A percentile compares a stretch with the other conserved stretches of the same genome.
These are phyloP conservation scores for Lactarius psammicola DNA, from an alignment of 768 basidiomycete species.

Conservation along the genomic window DNA sequence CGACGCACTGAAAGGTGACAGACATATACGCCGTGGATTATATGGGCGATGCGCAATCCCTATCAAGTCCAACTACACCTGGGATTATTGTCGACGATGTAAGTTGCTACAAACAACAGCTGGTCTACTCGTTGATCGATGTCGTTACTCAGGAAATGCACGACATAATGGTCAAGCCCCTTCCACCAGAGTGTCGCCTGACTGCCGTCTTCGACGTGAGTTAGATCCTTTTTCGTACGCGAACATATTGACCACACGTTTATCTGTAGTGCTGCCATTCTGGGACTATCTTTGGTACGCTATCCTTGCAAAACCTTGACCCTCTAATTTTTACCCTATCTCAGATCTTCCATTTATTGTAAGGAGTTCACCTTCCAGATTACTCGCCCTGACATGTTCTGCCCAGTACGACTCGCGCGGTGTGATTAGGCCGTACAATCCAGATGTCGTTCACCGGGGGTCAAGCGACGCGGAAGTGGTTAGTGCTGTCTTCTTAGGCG, in stretches of 20 bases:
- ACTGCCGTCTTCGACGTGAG: conserved; percentile 14
- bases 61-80: too few species aligned
- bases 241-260: background rate
- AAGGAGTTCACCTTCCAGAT: background rate
- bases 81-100: conserved; percentile 7
- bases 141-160: background rate
- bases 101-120: background rate
- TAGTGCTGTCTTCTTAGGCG: background rate
- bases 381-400: background rate
- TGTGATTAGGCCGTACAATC: background rate
- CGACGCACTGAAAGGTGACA: background rate
- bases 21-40: conserved; percentile 7
- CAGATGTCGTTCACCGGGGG: background rate
- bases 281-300: conserved; percentile 11
- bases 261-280: conserved; percentile 7
- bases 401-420: conserved; percentile 2
- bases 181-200: conserved; percentile 8
- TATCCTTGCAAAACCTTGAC: background rate
- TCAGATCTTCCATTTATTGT: conserved; percentile 10
- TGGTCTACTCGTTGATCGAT: background rate
- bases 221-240: background rate
- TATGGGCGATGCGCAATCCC: background rate
- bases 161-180: background rate
- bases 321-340: background rate
- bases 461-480: background rate